These are phyloP conservation scores for Kickxella alabastrina DNA, from an alignment of 192 early-diverging fungal species.

Conservation along the genomic window DNA sequence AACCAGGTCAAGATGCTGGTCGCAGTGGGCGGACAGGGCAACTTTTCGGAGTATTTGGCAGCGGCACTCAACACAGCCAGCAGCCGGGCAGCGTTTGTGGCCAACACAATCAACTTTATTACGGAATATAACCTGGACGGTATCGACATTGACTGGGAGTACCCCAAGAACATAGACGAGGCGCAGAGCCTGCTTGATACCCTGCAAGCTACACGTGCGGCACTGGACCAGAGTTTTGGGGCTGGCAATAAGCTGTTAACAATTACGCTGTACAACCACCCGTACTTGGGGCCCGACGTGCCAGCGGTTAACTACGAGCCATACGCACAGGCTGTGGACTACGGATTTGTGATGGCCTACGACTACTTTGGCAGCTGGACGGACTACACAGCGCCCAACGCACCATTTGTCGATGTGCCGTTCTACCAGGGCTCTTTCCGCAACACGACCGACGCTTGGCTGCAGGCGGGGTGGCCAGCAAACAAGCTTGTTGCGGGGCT, in stretches of 20 bases:
- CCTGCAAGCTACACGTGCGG: constrained; percentile 56
- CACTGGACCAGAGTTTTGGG: constrained; percentile 53
- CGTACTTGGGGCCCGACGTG: constrained; percentile 57
- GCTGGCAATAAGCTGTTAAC: constrained; percentile 58
- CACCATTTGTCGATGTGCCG: constrained; percentile 44
- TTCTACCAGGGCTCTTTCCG: constrained; percentile 50
- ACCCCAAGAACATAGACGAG: constrained; percentile 56
- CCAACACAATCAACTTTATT: constrained; percentile 54
- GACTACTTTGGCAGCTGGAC: constrained; percentile 67
- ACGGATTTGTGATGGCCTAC: constrained; percentile 70
- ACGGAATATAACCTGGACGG: constrained; percentile 63
- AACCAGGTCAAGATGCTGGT: constrained; percentile 58
- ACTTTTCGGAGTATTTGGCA: constrained; percentile 57
- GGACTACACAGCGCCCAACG: constrained; percentile 52
- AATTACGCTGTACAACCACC: constrained; percentile 62
- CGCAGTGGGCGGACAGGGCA: constrained; percentile 72
- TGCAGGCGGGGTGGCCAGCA: constrained; percentile 58
- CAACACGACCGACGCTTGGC: constrained; percentile 56
- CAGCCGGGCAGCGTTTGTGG: constrained; percentile 53
- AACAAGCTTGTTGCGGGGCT: constrained; percentile 64
- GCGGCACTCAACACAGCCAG: constrained; percentile 56
- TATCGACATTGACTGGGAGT: constrained; percentile 78
- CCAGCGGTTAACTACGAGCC: constrained; percentile 56
- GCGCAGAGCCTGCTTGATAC: constrained; percentile 57
- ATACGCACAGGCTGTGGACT: constrained; percentile 60